Base-by-base conservation (phyloP, 2,329 filamentous ascomycete genomes). In the Arthrobotrys sphaeroides region DNA sequence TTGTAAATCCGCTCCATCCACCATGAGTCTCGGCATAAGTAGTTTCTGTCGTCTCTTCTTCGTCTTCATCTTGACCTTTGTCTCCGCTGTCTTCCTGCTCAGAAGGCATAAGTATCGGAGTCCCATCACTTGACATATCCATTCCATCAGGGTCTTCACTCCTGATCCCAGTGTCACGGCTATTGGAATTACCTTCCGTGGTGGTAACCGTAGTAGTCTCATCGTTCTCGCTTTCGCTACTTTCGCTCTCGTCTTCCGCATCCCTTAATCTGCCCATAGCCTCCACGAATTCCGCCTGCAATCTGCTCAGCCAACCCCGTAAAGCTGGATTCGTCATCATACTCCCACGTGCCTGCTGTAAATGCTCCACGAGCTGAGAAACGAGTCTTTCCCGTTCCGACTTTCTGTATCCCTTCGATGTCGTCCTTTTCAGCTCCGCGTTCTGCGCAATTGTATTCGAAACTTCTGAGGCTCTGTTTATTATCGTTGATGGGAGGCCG, bases 231-330 rank as follows among this genome's bases (percentile, higher is more conserved):
- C 67, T 49, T 4, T 74, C 51, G 13, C 36, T 43, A 16, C 16
- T 47, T 40, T 66, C 67, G 3, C 20, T 51, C 9, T 77, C 68
- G 3, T 55, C 51, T 22, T 38, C 51, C 18, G 51, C 51, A 38
- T 55, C 51, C 26, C 75, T 64, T 28, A 79, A 59, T 16, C 18
- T 64, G n/a, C 33, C 55, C 78, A 79, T 78, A 24, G 67, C 42
- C 13, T 65, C 59, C 4, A 78, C 76, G 74, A 80, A 80, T n/a
- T 80, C 79, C 13, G 77, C 59, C 40, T 80, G 78, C 1, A 80
- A 51, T 40, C 73, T 77, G 7, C 18, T 20, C 28, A 80, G 20
- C 77, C 79, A 80, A 24, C 64, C 72, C 20, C 18, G 60, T 13
- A 80, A 59, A 10, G 61, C 73, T 1, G 42, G 22, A 26, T 78